Conservation (phyloP, 2,329 filamentous ascomycete species). For the Microsporum canis region DNA sequence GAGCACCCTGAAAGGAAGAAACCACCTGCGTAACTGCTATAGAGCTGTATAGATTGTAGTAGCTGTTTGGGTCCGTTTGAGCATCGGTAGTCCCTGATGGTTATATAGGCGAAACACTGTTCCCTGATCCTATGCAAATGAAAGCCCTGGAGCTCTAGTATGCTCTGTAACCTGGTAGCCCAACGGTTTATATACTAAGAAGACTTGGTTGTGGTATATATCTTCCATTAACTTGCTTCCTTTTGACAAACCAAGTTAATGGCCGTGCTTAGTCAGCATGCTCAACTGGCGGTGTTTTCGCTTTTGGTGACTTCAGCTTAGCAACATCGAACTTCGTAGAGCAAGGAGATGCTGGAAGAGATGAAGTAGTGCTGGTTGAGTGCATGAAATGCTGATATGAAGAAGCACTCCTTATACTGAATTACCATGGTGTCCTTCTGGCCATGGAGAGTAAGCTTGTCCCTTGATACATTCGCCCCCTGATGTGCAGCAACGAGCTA, state of each 20-base stretch:
- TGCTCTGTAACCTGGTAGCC: no score
- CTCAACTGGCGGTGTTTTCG: no score
- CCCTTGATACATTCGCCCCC: not conserved
- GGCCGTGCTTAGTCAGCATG: not conserved
- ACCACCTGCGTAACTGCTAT: not conserved
- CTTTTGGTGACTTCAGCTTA: no score
- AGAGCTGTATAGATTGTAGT: not conserved
- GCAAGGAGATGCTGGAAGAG: not conserved
- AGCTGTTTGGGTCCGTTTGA: not conserved
- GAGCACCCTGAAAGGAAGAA: not conserved
- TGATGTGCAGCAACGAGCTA: not conserved
- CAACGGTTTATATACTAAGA: no score
- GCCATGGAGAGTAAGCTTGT: conserved; percentile 60
- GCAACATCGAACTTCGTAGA: no score
- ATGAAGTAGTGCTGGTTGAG: not conserved
- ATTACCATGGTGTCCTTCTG: conserved; percentile 65
- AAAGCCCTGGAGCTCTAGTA: no score
- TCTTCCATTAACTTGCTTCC: no score
- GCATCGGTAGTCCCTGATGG: not conserved
- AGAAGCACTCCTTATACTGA: not conserved
- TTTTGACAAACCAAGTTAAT: no score
- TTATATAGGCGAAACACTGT: not conserved
- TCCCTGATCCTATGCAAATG: not conserved
- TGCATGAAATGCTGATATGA: not conserved
- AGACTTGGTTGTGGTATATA: no score